Base-by-base conservation (phyloP, 73 alveolate species). In the Blepharisma stoltei region DNA sequence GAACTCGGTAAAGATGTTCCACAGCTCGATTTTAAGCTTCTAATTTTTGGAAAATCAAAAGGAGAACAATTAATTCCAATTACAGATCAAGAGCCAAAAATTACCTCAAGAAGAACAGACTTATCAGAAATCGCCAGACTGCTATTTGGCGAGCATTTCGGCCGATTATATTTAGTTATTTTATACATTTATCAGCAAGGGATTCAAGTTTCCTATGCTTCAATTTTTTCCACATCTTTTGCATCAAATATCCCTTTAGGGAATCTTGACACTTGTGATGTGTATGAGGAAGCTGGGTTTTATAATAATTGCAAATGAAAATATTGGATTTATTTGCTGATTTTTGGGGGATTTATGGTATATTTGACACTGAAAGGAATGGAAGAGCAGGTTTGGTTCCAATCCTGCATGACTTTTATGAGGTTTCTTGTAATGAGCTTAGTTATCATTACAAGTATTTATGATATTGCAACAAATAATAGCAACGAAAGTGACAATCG, bases 181-280 rank as follows among this genome's bases (percentile, higher is more conserved):
- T 20, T 60, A 20, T 20, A 14, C 14, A 14, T 60, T 14, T 60
- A n/a, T 9, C n/a, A 14, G 46, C 11, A 14, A 9, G 73, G 73
- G 38, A 60, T 25, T 18, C 37, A 14, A 9, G 73, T 60, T 9
- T n/a, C 73, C 23, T 60, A 60, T 5, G 73, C 49, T 1, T 14
- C 73, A 25, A 25, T 60, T 60, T 60, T 60, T 60, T n/a, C 73
- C 5, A 1, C 73, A 1, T 60, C 73, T 14, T 60, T 60, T 60
- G 73, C 73, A n/a, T 60, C 73, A 25, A 60, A 20, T 9, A 25
- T 60, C 48, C 73, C 73, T 14, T 60, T 60, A 60, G 73, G 73
- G 14, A n/a, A n/a, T 14, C 45, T 60, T 18, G 11, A 11, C 0
- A 60, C 73, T 20, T 60, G 73, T 60, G 73, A 60, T 25, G 23